Evolutionary conservation across 139 green algal species (phyloP).

Genomic region (Ostreobium quekettii): DNA sequence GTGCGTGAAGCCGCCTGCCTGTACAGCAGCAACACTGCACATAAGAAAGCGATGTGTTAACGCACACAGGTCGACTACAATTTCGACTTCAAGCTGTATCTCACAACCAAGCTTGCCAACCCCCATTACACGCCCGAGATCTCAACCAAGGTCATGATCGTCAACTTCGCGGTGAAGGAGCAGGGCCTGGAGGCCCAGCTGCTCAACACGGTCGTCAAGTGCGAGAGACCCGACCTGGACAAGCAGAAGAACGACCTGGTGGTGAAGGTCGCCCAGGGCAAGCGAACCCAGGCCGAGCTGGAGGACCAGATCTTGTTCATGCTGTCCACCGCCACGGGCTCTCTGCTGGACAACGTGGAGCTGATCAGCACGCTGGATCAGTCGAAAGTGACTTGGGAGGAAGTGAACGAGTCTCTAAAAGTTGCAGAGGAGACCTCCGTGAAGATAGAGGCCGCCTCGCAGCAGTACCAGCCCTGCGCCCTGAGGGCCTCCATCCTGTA

Average conservation of each 20-base stretch:
- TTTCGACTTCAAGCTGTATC: conserved; percentile 72
- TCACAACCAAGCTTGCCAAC: conserved; percentile 83
- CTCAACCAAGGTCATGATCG: conserved; percentile 61
- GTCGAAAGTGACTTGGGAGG: conserved; percentile 69
- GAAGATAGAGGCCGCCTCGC: conserved; percentile 40
- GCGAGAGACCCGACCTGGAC: conserved; percentile 70
- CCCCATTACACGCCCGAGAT: conserved; percentile 78
- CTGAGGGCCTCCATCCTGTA: conserved; percentile 43
- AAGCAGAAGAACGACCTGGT: conserved; percentile 84
- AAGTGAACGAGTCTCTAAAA: conserved; percentile 61
- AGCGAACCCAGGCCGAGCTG: conserved; percentile 36
- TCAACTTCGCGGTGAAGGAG: conserved; percentile 74
- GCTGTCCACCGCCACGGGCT: conserved; percentile 55
- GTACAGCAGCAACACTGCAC: no score
- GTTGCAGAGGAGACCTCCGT: conserved; percentile 39
- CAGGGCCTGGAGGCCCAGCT: conserved; percentile 77
- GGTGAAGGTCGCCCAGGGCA: conserved; percentile 36
- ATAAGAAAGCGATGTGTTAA: no score
- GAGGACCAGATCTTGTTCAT: conserved; percentile 71
- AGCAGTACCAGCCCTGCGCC: conserved; percentile 35
- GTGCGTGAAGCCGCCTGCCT: no score
- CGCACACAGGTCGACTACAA: conserved; percentile 56
- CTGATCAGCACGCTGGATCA: conserved; percentile 72
- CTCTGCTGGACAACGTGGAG: conserved; percentile 69
- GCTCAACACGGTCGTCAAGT: conserved; percentile 63